Evolutionary conservation across 2,329 filamentous ascomycete genomes (phyloP).

Genomic region (Exophiala sp.): DNA sequence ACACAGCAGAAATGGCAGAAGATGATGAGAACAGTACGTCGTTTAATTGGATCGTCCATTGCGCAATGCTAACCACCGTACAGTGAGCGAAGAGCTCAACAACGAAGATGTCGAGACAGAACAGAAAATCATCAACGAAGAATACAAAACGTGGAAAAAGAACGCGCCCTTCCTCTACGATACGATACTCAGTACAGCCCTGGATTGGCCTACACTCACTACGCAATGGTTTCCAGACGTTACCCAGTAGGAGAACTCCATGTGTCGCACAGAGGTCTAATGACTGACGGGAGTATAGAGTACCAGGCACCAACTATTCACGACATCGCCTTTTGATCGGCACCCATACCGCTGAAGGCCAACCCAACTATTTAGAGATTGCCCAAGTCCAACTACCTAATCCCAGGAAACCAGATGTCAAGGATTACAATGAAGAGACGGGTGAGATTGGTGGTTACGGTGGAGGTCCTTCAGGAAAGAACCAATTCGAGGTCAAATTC

Average conservation of each 20-base stretch:
- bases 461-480: slow-evolving; percentile 62
- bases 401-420: slow-evolving; percentile 63
- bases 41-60: slow-evolving; percentile 1
- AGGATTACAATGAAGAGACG: slow-evolving; percentile 85
- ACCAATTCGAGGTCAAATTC: slow-evolving; percentile 72
- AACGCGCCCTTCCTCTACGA: slow-evolving; percentile 98
- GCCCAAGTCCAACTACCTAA: slow-evolving; percentile 92
- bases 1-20: slow-evolving; percentile 25
- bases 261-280: not conserved
- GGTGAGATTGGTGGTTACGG: slow-evolving; percentile 95
- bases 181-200: slow-evolving; percentile 88
- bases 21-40: slow-evolving; percentile 29
- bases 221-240: slow-evolving; percentile 98
- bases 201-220: slow-evolving; percentile 96
- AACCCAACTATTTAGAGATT: slow-evolving; percentile 89
- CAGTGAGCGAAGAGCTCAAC: slow-evolving; percentile 63
- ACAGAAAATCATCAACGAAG: slow-evolving; percentile 46
- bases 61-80: slow-evolving; percentile 5
- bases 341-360: slow-evolving; percentile 85
- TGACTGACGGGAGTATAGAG: slow-evolving; percentile 38
- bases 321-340: slow-evolving; percentile 87
- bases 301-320: slow-evolving; percentile 80
- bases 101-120: slow-evolving; percentile 65
- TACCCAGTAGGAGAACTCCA: slow-evolving; percentile 58
- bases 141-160: slow-evolving; percentile 99